Evolutionary conservation across 805 yeast species (phyloP).

Genomic region (Candida pseudofarinosa): DNA sequence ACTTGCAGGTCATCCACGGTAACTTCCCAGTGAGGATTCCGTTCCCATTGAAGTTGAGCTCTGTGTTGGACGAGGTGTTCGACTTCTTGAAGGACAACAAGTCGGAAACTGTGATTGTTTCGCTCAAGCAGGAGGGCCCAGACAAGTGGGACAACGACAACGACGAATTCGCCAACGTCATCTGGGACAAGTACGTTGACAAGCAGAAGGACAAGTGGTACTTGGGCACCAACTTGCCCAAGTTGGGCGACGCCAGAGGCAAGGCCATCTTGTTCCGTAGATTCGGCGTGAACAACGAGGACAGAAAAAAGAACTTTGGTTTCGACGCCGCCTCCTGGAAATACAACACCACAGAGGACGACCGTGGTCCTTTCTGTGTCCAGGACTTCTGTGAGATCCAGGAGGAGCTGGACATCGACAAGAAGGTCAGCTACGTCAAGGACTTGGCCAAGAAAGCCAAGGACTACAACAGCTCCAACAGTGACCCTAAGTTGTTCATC

Average conservation of each 20-base stretch:
- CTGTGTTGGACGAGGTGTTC: constrained; percentile 56
- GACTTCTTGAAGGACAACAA: constrained; percentile 48
- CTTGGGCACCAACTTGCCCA: constrained; percentile 53
- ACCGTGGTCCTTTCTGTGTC: constrained; percentile 56
- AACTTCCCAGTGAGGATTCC: constrained; percentile 68
- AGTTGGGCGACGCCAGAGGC: constrained; percentile 60
- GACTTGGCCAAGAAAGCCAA: constrained; percentile 51
- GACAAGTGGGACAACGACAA: constrained; percentile 57
- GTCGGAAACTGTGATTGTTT: constrained; percentile 61
- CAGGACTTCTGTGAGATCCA: constrained; percentile 73
- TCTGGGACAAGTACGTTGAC: constrained; percentile 55
- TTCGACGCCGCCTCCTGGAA: constrained; percentile 66
- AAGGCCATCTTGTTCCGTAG: constrained; percentile 64
- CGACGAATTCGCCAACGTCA: constrained; percentile 61
- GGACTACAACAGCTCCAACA: constrained; percentile 41
- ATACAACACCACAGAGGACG: constrained; percentile 63
- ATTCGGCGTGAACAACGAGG: constrained; percentile 56
- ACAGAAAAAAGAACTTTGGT: constrained; percentile 46
- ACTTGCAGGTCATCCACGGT: constrained; percentile 68
- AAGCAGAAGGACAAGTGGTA: constrained; percentile 56
- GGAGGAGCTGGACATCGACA: constrained; percentile 46
- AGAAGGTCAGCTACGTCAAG: constrained; percentile 55
- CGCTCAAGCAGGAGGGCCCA: constrained; percentile 72
- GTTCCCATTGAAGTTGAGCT: constrained; percentile 48
- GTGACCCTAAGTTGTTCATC: constrained; percentile 53